Base-by-base conservation (phyloP, 1,284 basidiomycete species). In the Cryptococcus wingfieldii region DNA sequence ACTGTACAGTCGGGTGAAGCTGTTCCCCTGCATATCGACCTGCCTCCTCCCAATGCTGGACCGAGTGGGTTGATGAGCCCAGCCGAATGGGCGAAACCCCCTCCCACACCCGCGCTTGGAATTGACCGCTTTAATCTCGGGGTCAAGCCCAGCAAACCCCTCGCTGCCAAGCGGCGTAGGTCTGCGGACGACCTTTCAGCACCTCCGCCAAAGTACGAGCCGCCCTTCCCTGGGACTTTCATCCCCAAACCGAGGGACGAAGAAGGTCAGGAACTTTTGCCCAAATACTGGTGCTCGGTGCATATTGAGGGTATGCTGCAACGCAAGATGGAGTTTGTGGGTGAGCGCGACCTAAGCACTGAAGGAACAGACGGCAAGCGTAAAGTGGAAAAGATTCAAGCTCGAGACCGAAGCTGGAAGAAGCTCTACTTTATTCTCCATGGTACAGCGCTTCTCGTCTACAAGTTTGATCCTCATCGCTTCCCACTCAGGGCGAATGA, bases 251-350 rank as follows among this genome's bases (percentile, higher is more conserved):
- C 79, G 0, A 68, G 81, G 47, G 81, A 82, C 50, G 85, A 87
- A 63, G 94, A 97, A 70, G 95, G 90, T 19, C 78, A 67, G 41
- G 95, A 98, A 77, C 77, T 75, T 43, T 81, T 99, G 3, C 95
- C 96, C 0, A 44, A 67, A 2, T 99, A 99, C 76, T 83, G 81
- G 63, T 98, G 96, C 77, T 77, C 79, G n/a, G 75, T 98, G 14
- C 87, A 91, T 72, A 84, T 98, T 63, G 83, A 86, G 50, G 90
- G 88, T 2, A 83, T 87, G 59, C 83, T 99, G 79, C 88, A 89
- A 5, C 84, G 90, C 51, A 99, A 99, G 81, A 85, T 95, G 86
- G 95, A 99, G 80, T 98, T 98, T 72, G 80, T 77, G 1, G 45
- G 23, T 16, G 45, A 46, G 27, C 18, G 25, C 9, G 27, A 46